phyloP scores from a whole-genome alignment of 1,139 yeast genomes.

The Debaryomyces udenii region DNA sequence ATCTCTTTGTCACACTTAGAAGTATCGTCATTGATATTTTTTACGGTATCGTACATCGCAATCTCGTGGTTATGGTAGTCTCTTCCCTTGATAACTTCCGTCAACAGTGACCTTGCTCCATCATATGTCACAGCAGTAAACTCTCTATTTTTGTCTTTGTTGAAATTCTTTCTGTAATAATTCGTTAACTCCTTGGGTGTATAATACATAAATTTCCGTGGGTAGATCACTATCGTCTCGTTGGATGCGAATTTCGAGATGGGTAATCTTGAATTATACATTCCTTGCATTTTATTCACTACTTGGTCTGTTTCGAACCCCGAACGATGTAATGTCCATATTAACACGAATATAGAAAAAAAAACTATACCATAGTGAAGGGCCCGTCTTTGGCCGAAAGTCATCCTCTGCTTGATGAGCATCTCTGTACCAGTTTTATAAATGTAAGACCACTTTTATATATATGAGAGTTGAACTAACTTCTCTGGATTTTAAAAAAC shows the following conservation, averaged over 20 bases:
- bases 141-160: constrained; percentile 9
- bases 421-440: neutral
- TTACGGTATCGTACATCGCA: constrained; percentile 21
- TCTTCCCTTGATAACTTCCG: constrained; percentile 19
- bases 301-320: constrained; percentile 3
- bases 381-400: constrained; percentile 2
- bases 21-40: constrained; percentile 13
- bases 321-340: neutral
- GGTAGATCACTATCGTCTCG: constrained; percentile 11
- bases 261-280: constrained; percentile 1
- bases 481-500: too few relatives aligned
- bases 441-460: too few relatives aligned
- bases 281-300: constrained; percentile 4
- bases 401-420: neutral
- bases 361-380: neutral
- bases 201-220: constrained; percentile 7
- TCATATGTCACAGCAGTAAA: constrained; percentile 17
- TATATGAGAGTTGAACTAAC: too few relatives aligned
- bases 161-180: constrained; percentile 18
- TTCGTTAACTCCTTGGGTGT: constrained; percentile 12
- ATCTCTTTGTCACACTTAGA: neutral
- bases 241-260: constrained; percentile 8
- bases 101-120: constrained; percentile 16
- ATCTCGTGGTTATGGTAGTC: constrained; percentile 17
- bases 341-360: neutral